Conservation (phyloP, 1,284 basidiomycete species). For the Thelephora terrestris region DNA sequence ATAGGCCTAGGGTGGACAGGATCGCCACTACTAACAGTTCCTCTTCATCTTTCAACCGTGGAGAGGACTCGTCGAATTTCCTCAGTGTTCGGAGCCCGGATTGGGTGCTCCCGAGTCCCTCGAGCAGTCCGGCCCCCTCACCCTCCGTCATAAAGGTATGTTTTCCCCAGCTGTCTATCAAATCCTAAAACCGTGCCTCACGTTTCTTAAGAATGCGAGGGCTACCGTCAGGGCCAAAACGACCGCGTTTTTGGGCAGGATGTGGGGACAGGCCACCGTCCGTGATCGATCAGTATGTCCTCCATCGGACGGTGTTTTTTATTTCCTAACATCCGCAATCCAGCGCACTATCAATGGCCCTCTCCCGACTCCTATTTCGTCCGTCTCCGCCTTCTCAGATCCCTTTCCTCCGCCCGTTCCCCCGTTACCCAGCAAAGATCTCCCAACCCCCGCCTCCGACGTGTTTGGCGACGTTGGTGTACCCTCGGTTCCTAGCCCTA, state of each 20-base stretch:
- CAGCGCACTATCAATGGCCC: constrained; percentile 36
- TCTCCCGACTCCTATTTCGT: constrained; percentile 22
- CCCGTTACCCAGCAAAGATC: constrained; percentile 45
- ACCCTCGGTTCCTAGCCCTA: constrained; percentile 14
- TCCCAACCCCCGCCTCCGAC: constrained; percentile 30
- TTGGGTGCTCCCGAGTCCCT: constrained; percentile 36
- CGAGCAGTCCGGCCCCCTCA: background rate
- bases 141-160: constrained; percentile 1
- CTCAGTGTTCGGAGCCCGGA: constrained; percentile 27
- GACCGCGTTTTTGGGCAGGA: constrained; percentile 66
- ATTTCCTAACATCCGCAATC: constrained; percentile 10
- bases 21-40: constrained; percentile 1
- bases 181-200: background rate
- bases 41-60: constrained; percentile 2
- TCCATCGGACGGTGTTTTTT: constrained; percentile 6
- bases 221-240: constrained; percentile 65
- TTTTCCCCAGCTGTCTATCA: background rate
- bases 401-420: constrained; percentile 62
- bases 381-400: constrained; percentile 28
- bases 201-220: constrained; percentile 32
- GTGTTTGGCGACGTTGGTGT: constrained; percentile 27
- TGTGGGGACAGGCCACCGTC: constrained; percentile 52
- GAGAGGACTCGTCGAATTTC: constrained; percentile 8
- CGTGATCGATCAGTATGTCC: constrained; percentile 61
- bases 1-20: background rate